Evolutionary conservation across 2,329 filamentous ascomycete species (phyloP).

Genomic region (Botrytis byssoidea): DNA sequence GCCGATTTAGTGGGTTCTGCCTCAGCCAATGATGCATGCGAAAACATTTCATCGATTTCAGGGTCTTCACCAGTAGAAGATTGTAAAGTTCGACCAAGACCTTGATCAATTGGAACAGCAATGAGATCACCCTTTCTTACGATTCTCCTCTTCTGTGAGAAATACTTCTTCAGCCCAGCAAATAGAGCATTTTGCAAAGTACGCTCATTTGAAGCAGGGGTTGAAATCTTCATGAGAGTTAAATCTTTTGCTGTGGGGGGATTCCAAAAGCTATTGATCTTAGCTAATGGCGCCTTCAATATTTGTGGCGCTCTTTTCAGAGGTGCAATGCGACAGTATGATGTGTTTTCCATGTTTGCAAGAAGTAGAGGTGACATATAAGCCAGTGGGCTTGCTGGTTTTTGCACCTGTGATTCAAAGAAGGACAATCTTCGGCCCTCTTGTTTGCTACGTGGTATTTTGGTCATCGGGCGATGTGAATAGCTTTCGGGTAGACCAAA

Average conservation of each 20-base stretch:
- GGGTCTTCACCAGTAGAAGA: constrained; percentile 55
- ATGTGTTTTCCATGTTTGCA: constrained; percentile 76
- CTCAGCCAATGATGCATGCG: constrained; percentile 53
- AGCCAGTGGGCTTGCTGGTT: constrained; percentile 56
- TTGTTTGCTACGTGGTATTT: constrained; percentile 56
- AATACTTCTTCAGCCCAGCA: constrained; percentile 82
- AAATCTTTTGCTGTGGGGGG: constrained; percentile 70
- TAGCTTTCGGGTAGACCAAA: constrained; percentile 83
- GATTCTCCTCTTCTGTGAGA: constrained; percentile 77
- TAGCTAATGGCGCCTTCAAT: constrained; percentile 53
- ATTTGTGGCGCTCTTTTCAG: constrained; percentile 54
- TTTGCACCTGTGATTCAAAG: constrained; percentile 66
- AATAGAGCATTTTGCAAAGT: constrained; percentile 83
- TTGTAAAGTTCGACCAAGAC: constrained; percentile 77
- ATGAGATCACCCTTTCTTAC: constrained; percentile 86
- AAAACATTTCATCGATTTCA: constrained; percentile 66
- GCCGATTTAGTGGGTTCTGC: constrained; percentile 39
- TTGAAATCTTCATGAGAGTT: constrained; percentile 83
- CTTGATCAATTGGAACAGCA: constrained; percentile 83
- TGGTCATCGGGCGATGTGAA: constrained; percentile 58
- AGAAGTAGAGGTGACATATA: constrained; percentile 86
- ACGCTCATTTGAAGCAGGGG: constrained; percentile 82
- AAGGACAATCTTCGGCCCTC: constrained; percentile 57
- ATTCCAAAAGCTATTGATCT: constrained; percentile 54
- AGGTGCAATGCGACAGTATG: constrained; percentile 75